Evolutionary conservation across 2,329 filamentous ascomycete species (phyloP), one percentile per base, ranked within the genome.

Genomic region (Nigrospora sphaerica): DNA sequence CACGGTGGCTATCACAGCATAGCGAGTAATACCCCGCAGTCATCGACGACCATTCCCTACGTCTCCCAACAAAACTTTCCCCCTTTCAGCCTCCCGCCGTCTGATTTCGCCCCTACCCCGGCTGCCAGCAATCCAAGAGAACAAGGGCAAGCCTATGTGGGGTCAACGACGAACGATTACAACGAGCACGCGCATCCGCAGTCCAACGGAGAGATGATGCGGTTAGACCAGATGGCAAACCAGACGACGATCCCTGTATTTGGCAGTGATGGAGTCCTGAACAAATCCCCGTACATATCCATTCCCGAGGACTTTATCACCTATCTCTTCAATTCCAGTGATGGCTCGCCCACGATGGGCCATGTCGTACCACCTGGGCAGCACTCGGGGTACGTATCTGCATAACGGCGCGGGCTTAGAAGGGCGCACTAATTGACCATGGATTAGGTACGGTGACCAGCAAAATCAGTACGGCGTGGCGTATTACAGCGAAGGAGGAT

Each of bases 281-380:
- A 87, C 55, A 87, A 92, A 47, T 95, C 90, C 3, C 90, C 92
- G 0, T 92, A 92, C 60, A 75, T 77, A 4, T 84, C 86, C 10
- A 86, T 95, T 70, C 85, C 88, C 0, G 88, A 95, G 60, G 89
- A 95, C 59, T 93, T 93, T 58, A 84, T 91, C 53, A 83, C 85
- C 6, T 95, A 86, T 73, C 66, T 95, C 23, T 95, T 95, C 66
- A 91, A 86, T 60, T 83, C 82, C 33, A 70, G 78, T 31, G 74
- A 77, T 23, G 70, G 67, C 12, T 72, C 71, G 5, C 77, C 78
- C 3, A 67, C 73, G 9, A 69, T 80, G 54, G 71, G 69, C 16
- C 77, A 76, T 12, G 64, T 79, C 49, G 63, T 74, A 48, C 69
- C 73, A 18, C 71, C 67, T 49, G 64, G 61, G 46, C 54, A 58